Conservation (phyloP, 495 filamentous ascomycete genomes). For the Aspergillus ellipticus region DNA sequence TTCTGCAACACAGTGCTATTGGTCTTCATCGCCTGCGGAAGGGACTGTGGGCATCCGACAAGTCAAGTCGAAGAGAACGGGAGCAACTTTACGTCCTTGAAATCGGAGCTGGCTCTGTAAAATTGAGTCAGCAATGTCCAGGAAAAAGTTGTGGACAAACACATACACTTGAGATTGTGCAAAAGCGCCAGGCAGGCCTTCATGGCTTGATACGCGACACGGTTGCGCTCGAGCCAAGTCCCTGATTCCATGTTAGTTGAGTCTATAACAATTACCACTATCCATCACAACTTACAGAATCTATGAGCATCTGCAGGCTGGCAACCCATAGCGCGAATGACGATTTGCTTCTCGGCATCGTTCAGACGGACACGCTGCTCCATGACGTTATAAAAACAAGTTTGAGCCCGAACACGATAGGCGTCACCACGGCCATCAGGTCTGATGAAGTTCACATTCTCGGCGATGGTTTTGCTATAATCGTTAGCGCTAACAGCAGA, state of each 20-base stretch:
- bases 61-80: not conserved
- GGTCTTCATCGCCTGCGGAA: too few relatives aligned
- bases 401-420: slow-evolving; percentile 13
- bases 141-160: not conserved
- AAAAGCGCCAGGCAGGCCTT: slow-evolving; percentile 16
- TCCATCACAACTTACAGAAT: slow-evolving; percentile 15
- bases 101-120: not conserved
- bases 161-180: slow-evolving; percentile 9
- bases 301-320: slow-evolving; percentile 14
- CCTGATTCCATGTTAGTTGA: slow-evolving; percentile 9
- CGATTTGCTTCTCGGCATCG: slow-evolving; percentile 6
- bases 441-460: slow-evolving; percentile 17
- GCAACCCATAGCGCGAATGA: slow-evolving; percentile 8
- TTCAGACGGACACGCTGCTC: slow-evolving; percentile 13
- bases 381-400: slow-evolving; percentile 12
- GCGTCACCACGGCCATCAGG: slow-evolving; percentile 10
- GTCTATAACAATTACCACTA: not conserved
- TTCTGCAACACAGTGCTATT: too few relatives aligned
- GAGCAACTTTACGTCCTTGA: not conserved
- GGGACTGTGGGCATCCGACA: too few relatives aligned
- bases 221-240: slow-evolving; percentile 15
- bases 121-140: not conserved
- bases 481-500: not conserved
- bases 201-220: slow-evolving; percentile 19
- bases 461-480: slow-evolving; percentile 13